Percentiles rank a stretch among this genome's conserved stretches.
phyloP scores from a whole-genome alignment of 192 early-diverging fungal genomes.

The Fimicolochytrium jonesii region DNA sequence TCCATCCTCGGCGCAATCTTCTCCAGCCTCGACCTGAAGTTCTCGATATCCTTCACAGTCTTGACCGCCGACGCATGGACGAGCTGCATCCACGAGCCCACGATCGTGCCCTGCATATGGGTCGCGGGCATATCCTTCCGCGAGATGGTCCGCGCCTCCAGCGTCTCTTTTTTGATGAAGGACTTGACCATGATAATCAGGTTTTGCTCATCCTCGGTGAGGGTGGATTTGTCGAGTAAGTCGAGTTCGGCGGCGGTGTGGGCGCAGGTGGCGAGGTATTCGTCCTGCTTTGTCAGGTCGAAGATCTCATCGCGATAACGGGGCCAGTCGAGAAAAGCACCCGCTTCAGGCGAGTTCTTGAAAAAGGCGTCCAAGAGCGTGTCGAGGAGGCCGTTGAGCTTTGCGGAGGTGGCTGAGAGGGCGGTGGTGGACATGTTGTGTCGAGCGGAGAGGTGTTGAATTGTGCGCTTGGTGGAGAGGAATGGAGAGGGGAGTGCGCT shows the following conservation, averaged over 20 bases:
- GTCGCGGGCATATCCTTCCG: not conserved
- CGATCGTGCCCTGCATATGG: conserved; percentile 20
- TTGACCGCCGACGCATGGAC: not conserved
- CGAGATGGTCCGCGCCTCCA: no score
- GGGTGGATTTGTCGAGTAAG: conserved; percentile 2
- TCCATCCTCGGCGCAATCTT: conserved; percentile 18
- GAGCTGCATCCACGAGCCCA: conserved; percentile 17
- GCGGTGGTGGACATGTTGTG: not conserved
- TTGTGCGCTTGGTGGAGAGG: no score
- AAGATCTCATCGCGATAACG: not conserved
- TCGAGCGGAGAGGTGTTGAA: no score
- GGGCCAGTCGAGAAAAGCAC: not conserved
- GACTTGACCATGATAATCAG: not conserved
- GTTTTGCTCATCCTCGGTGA: conserved; percentile 1
- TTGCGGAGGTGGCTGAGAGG: conserved; percentile 11
- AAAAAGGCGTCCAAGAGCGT: conserved; percentile 7
- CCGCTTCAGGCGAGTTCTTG: not conserved
- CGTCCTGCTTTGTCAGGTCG: not conserved
- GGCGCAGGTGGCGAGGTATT: not conserved
- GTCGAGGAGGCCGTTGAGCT: conserved; percentile 14
- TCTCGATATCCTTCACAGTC: conserved; percentile 22
- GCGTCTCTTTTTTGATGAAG: not conserved
- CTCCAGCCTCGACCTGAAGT: conserved; percentile 20
- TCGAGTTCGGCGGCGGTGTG: not conserved
- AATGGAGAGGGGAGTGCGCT: no score